A percentile compares a stretch with the other conserved stretches of the same genome.
These are phyloP conservation scores for Monilinia aucupariae DNA, from an alignment of 2,329 filamentous ascomycete species.

Conservation along the genomic window DNA sequence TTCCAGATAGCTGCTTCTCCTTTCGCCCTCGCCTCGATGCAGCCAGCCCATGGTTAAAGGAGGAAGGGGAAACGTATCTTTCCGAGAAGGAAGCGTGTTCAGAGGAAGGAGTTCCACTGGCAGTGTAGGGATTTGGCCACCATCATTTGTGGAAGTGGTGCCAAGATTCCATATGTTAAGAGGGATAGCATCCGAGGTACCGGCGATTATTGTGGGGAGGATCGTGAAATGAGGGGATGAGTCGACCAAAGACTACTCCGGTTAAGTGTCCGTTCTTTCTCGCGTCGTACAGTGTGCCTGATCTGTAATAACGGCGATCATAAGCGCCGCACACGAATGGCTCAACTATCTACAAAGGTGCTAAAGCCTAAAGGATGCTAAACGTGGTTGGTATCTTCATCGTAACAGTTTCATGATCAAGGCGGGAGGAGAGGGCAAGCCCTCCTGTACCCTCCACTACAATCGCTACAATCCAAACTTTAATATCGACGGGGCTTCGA, in stretches of 20 bases:
- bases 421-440: neutral
- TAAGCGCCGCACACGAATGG: neutral
- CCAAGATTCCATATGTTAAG: slow-evolving; percentile 5
- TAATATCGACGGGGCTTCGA: neutral
- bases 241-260: neutral
- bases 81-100: neutral
- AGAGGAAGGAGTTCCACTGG: neutral
- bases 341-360: slow-evolving; percentile 2
- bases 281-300: neutral
- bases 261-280: slow-evolving; percentile 1
- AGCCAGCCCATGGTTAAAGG: neutral
- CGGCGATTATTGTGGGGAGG: neutral
- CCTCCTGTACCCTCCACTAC: neutral
- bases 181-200: slow-evolving; percentile 3
- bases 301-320: neutral
- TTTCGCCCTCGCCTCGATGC: neutral
- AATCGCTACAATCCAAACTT: neutral
- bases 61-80: neutral
- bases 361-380: neutral
- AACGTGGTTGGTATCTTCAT: neutral
- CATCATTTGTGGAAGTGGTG: neutral
- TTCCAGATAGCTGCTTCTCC: neutral
- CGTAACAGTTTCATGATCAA: neutral
- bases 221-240: slow-evolving; percentile 9
- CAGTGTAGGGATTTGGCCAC: neutral